Evolutionary conservation across 1,284 basidiomycete species (phyloP), one percentile per base, ranked within the genome.

Genomic region (Melampsora larici-populina): DNA sequence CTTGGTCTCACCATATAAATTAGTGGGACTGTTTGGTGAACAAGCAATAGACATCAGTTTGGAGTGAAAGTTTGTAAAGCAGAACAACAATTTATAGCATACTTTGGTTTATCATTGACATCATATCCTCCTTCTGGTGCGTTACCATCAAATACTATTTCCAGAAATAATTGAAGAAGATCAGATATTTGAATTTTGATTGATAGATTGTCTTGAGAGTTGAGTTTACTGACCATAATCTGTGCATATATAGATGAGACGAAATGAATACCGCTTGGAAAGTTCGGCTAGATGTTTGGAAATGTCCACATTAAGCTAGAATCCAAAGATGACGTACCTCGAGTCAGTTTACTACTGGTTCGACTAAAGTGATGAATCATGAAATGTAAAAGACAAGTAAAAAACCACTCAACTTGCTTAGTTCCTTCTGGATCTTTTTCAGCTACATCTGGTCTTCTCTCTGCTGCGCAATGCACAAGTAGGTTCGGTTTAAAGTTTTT

Each of bases 391-490:
- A n/a, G n/a, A 40, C 13, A 1, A 40, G 11, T 40, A 8, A 7
- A 85, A 82, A 2, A 90, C 89, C 1, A 48, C 33, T 31, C 33
- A 60, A 46, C 55, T 65, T 36, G 17, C 49, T 48, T 7, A 24
- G 60, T 21, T 36, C 66, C 21, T 33, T 60, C 26, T 79, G 86
- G 63, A 79, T 90, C 91, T 86, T 89, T 90, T 83, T 91, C 90
- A 75, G 91, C 91, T 33, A 91, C 90, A 82, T 93, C 92, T 1
- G 92, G 92, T 69, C 91, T 86, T 78, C 92, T 86, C 83, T 93
- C 92, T 2, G 92, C 92, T 18, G 92, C 92, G 80, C 91, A 92
- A 81, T 93, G 92, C 26, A 94, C 88, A 36, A 93, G 87, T 89
- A 90, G 90, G 90, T 82, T 76, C 68, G 55, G 67, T 73, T 73